Conservation (phyloP, 257 asterid genomes). For the Coffea eugenioides region DNA sequence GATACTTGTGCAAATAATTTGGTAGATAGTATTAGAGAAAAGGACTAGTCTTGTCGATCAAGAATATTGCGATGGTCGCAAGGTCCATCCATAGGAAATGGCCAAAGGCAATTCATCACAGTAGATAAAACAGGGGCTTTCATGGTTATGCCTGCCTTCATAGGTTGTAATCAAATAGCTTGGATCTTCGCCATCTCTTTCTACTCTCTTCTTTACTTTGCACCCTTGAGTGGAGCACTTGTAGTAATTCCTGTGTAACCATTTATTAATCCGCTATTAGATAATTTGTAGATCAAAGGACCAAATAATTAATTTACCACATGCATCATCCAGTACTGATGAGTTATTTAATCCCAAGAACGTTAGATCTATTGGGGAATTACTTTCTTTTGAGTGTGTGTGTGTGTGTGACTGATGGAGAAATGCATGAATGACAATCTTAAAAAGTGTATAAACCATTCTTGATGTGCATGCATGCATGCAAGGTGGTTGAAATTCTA, state of each 20-base stretch:
- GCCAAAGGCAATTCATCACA: slow-evolving; percentile 13
- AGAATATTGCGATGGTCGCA: slow-evolving; percentile 16
- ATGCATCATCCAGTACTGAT: background rate
- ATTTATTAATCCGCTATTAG: background rate
- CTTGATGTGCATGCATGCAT: background rate
- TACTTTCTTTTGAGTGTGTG: background rate
- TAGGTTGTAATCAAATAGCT: slow-evolving; percentile 28
- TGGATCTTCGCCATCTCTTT: slow-evolving; percentile 35
- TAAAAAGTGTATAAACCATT: background rate
- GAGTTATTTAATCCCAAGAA: background rate
- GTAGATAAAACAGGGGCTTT: slow-evolving; percentile 18
- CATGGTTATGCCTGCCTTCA: slow-evolving; percentile 40
- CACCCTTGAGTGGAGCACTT: slow-evolving; percentile 33
- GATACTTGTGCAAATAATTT: background rate
- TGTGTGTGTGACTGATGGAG: background rate
- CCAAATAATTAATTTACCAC: background rate
- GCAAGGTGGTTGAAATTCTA: background rate
- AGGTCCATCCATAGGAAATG: background rate
- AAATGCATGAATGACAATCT: background rate
- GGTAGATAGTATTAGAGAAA: background rate
- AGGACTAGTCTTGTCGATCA: background rate
- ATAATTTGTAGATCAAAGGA: background rate
- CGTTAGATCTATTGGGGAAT: background rate
- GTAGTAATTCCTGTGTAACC: slow-evolving; percentile 27
- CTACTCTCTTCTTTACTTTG: slow-evolving; percentile 34